Evolutionary conservation across 441 rosid genomes (phyloP), one percentile per base, ranked within the genome.

Genomic region (Gossypium schwendimanii): DNA sequence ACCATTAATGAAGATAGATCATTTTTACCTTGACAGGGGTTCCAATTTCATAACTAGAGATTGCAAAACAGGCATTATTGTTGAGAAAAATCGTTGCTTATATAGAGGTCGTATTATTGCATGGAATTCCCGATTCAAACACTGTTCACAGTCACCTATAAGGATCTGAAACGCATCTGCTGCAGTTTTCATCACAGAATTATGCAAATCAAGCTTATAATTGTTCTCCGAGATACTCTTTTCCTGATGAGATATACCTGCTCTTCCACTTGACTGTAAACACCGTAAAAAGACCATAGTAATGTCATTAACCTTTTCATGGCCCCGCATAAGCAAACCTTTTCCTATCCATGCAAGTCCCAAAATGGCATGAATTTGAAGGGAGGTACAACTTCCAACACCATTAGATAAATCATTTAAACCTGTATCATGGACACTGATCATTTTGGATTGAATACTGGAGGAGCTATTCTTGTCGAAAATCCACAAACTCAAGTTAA

Each of bases 291-390:
- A 81, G 75, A 85, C 73, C 82, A 76, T 80, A 36, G 88, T 77
- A 70, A 90, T 74, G 75, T 92, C 91, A 63, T 80, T 89, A 52
- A 88, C 83, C 82, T 89, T 91, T 80, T 84, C 85, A 78, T 90
- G 91, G 62, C 99, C 98, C 73, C 87, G 87, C 94, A 95, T 84
- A 67, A 95, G 88, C 80, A 95, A 81, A 71, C 96, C 99, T 83
- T 95, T 95, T 36, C 94, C 98, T 54, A 92, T 84, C 98, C 99
- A 95, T 73, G 96, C 92, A 77, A 92, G 75, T 73, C 96, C 99
- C 69, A 77, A 69, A 64, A 91, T 83, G 60, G 89, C 88, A 79
- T 78, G 86, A 70, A 71, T 78, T 77, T 86, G 89, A 81, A 86
- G 82, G 67, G 70, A 73, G 75, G 39, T 74, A 80, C 70, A 50